Base-by-base conservation (phyloP, 768 basidiomycete genomes). In the Leccinum subgranulosum region DNA sequence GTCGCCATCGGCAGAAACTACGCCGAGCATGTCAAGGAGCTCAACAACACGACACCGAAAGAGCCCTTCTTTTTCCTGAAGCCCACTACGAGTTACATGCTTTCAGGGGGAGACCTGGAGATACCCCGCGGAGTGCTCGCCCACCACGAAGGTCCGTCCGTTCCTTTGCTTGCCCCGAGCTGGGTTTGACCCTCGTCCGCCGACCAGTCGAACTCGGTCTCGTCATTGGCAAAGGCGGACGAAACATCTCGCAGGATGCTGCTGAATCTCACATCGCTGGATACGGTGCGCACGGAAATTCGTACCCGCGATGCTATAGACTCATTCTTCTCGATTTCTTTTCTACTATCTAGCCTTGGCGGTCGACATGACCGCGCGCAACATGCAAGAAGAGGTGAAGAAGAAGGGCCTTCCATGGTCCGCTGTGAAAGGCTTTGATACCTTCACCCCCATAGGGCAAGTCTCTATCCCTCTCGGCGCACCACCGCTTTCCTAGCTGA, bases 41-140 rank as follows among this genome's bases (percentile, higher is more conserved):
- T 98, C 34, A 88, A 86, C 67, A 98, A 98, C 70, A 77, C 88
- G 6, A 57, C 41, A 28, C 95, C 96, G 0, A 90, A 86, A 70
- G 95, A 98, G 69, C 97, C 97, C 0, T 98, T 99, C 80, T 95
- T 98, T 82, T 99, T 99, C 79, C 76, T 98, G 27, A 99, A 99
- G 74, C 97, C 96, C 8, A 98, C 97, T 5, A 86, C 88, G 12
- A 92, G 89, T 68, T 98, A 95, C 68, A 67, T 98, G 23, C 66
- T 77, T 21, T 84, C 84, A 15, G 91, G 90, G 0, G 93, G 91
- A 1, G 80, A 82, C 34, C 76, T 98, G 19, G 91, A 98, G 75
- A 88, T 98, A 34, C 97, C 97, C 0, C 74, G 69, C 27, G 95
- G 95, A 6, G 81, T 95, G 34, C 65, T 86, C 4, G 88, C 88